Base-by-base conservation (phyloP, 495 filamentous ascomycete genomes). In the Hypoxylon cercidicola region DNA sequence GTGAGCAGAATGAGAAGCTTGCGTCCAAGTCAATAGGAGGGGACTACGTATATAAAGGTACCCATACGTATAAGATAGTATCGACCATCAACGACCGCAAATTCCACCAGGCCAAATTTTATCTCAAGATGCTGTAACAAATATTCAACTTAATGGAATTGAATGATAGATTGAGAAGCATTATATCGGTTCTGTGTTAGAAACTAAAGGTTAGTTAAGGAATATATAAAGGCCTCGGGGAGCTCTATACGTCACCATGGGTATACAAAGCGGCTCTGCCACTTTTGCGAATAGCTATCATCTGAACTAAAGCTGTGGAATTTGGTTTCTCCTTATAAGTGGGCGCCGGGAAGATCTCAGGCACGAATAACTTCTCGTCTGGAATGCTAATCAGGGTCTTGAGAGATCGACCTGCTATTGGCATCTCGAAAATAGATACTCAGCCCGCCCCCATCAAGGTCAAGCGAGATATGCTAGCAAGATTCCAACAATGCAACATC, bases 391-490 rank as follows among this genome's bases (percentile, higher is more conserved):
- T 50, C 44, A 62, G 55, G 49, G 59, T 55, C 48, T 54, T 21
- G 21, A 15, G 45, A 13, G 32, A 56, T 25, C 16, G 45, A 60
- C 55, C 50, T 59, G 46, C 54, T 48, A 48, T 47, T 68, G 59
- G 53, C 39, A 67, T 58, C 59, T 37, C 44, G 37, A 52, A 32
- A 54, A 68, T 62, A 68, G 64, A 62, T 19, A 46, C 37, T 35
- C 39, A 60, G 49, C 50, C 50, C 45, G 51, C 32, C 37, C 19
- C 50, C 44, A 30, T 44, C 53, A 23, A 41, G 19, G 51, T 44
- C 49, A 68, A 63, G 65, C 39, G 55, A 68, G 55, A 68, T 60
- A 68, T 68, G 65, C 55, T 68, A 68, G 49, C 45, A 63, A 63
- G 55, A 68, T 60, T 55, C 49, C 40, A 55, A 37, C 45, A 64